Base-by-base conservation (phyloP, 306 rosid species). In the Acacia confusa region DNA sequence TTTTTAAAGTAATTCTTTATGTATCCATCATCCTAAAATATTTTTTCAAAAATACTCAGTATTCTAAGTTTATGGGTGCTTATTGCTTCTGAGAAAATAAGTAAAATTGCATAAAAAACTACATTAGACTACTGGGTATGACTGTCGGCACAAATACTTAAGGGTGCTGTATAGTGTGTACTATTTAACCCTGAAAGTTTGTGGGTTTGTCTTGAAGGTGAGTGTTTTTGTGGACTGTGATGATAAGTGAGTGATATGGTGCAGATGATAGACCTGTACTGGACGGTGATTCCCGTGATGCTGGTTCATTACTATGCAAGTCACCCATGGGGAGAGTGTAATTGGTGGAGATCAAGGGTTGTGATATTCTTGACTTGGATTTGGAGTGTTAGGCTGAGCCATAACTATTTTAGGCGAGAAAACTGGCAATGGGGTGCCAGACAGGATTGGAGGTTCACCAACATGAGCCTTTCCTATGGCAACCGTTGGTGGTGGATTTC, bases 381-480 rank as follows among this genome's bases (percentile, higher is more conserved):
- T 7, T 95, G 99, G 99, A 84, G 96, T 76, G 47, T 86, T 0
- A 92, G 99, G 89, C 93, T 95, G 28, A 48, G 80, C 67, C 99
- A 95, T 70, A 95, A 93, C 87, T 95, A 95, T 61, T 92, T 95
- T 45, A 87, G 99, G 79, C 85, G 98, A 72, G 99, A 95, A 57
- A 82, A 68, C 13, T 95, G 99, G 99, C 92, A 92, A 52, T 90
- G 94, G 98, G 99, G 99, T 55, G 91, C 90, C 3, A 91, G 92
- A 78, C 94, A 95, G 79, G 99, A 95, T 75, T 95, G 99, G 99
- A 89, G 99, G 82, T 93, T 95, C 85, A 86, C 93, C 20, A 92
- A 92, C 69, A 86, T 95, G 99, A 84, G 88, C 40, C 81, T 66
- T 19, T 97, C 87, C 60, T 90, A 93, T 76, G 98, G 94, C 2